A percentile compares a stretch with the other conserved stretches of the same genome.
Conservation (phyloP, 2,329 filamentous ascomycete species). For the Rhytidhysteron rufulum region DNA sequence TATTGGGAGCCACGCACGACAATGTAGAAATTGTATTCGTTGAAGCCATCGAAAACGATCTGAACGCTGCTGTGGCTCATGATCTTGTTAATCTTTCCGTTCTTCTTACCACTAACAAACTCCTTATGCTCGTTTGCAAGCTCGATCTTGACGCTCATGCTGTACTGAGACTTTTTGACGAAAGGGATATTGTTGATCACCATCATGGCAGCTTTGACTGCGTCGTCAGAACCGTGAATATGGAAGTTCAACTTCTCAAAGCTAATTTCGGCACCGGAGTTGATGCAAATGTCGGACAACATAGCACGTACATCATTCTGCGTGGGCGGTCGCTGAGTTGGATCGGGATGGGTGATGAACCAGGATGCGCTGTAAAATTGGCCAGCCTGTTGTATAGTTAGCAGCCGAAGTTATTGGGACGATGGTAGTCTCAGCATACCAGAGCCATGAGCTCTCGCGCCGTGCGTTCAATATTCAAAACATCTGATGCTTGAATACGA, state of each 20-base stretch:
- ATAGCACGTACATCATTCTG: constrained; percentile 77
- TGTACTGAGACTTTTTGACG: constrained; percentile 79
- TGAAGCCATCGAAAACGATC: constrained; percentile 98
- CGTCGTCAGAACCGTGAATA: constrained; percentile 92
- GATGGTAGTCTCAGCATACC: constrained; percentile 49
- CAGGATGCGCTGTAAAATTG: constrained; percentile 98
- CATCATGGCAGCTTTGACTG: constrained; percentile 90
- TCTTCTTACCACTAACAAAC: constrained; percentile 99
- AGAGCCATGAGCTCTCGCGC: constrained; percentile 94
- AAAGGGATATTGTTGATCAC: constrained; percentile 91
- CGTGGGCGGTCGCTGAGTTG: constrained; percentile 57
- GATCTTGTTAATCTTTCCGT: constrained; percentile 99
- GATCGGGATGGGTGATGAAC: constrained; percentile 81
- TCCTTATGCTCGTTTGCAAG: constrained; percentile 99
- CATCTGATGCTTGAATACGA: constrained; percentile 88
- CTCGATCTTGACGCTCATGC: constrained; percentile 97
- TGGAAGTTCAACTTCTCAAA: constrained; percentile 94
- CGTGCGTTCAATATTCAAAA: constrained; percentile 89
- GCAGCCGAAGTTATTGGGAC: constrained; percentile 6
- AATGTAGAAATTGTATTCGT: constrained; percentile 99
- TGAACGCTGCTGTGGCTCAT: constrained; percentile 99
- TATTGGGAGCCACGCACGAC: constrained; percentile 91
- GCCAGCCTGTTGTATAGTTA: constrained; percentile 61
- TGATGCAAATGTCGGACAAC: constrained; percentile 92
- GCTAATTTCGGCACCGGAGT: constrained; percentile 89